Base-by-base conservation (phyloP, 23 red algal species). In the Gracilariopsis chorda region DNA sequence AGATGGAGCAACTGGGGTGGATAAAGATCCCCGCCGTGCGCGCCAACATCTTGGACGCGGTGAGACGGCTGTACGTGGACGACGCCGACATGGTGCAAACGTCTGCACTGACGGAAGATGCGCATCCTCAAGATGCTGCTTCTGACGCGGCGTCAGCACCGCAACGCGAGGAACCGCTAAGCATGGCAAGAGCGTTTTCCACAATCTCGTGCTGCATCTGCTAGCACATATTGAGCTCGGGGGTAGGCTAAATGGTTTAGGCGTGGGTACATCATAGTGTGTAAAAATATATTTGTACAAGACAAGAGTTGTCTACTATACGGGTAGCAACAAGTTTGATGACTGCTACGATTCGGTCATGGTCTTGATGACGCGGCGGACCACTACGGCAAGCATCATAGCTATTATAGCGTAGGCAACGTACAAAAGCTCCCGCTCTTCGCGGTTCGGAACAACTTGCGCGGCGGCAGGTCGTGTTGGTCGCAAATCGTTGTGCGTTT, bases 391-490 rank as follows among this genome's bases (percentile, higher is more conserved):
- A 2, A 94, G 7, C 60, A 94, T 88, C 16, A 84, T 5, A 19
- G 58, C 67, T 20, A 94, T 47, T 48, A 94, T 83, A 29, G 83
- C 92, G 37, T 87, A 94, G 9, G 92, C 82, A 20, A 81, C n/a
- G 59, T 94, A 94, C 35, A 87, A 37, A 3, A 94, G 72, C 41
- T 94, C 85, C n/a, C 60, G 79, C 46, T 94, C 92, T 25, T 87
- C 67, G 23, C 67, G n/a, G 2, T 24, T 36, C 7, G 67, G 17
- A 0, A 17, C 43, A 4, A 28, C 9, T 25, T 58, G 5, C n/a
- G n/a, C n/a, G n/a, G n/a, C n/a, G n/a, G n/a, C n/a, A n/a, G n/a
- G n/a, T 8, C 52, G 48, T 17, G 19, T 28, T 20, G 45, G 51
- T 37, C 30, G 48, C 28, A 20, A 7, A 43, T 42, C 9, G 2